Conservation (phyloP, 805 yeast species). For the Torulaspora indica region DNA sequence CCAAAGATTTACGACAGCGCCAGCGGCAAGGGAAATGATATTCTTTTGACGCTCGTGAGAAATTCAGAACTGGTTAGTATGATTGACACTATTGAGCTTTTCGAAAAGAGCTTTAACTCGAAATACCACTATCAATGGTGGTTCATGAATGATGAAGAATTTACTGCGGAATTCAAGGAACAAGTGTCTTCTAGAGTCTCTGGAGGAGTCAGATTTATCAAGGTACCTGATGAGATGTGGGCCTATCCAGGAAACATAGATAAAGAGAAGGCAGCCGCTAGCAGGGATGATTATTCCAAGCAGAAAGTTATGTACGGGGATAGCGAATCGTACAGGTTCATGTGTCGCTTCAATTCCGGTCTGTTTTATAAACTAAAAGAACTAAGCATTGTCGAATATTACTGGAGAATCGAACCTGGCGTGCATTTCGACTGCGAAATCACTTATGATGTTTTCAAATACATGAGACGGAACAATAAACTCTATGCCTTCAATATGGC, state of each 20-base stretch:
- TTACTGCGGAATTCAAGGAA: slow-evolving; percentile 58
- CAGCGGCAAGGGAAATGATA: slow-evolving; percentile 49
- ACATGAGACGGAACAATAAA: slow-evolving; percentile 66
- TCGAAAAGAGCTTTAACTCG: slow-evolving; percentile 87
- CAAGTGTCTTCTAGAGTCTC: slow-evolving; percentile 50
- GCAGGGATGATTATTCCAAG: slow-evolving; percentile 75
- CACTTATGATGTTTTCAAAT: slow-evolving; percentile 84
- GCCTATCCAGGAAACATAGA: slow-evolving; percentile 46
- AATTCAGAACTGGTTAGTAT: slow-evolving; percentile 76
- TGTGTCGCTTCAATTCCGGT: slow-evolving; percentile 91
- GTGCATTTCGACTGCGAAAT: slow-evolving; percentile 86
- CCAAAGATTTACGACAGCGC: slow-evolving; percentile 3
- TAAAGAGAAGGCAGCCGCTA: slow-evolving; percentile 45
- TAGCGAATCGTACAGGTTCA: slow-evolving; percentile 77
- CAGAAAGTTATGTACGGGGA: slow-evolving; percentile 74
- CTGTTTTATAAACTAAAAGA: slow-evolving; percentile 73
- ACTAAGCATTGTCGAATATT: slow-evolving; percentile 72
- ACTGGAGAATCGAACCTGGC: slow-evolving; percentile 95
- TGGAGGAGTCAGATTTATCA: slow-evolving; percentile 67
- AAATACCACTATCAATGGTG: slow-evolving; percentile 94
- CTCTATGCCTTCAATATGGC: slow-evolving; percentile 82
- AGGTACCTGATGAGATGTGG: slow-evolving; percentile 60
- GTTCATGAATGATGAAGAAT: slow-evolving; percentile 79
- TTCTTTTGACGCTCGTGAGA: slow-evolving; percentile 76
- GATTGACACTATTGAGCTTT: slow-evolving; percentile 58